Base-by-base conservation (phyloP, 1,284 basidiomycete genomes). In the Gymnopus androsaceus region DNA sequence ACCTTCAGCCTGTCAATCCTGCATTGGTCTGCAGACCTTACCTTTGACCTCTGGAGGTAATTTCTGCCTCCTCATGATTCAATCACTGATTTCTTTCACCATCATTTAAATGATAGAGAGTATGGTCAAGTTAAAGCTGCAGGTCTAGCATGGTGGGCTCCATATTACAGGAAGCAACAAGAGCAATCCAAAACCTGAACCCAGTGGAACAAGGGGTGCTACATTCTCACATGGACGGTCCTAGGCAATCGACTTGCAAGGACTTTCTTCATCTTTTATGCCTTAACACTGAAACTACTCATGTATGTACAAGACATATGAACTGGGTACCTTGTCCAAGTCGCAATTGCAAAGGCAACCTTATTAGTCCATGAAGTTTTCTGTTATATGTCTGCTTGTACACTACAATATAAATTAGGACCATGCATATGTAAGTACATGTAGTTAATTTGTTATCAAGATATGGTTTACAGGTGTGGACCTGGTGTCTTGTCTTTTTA, bases 141-240 rank as follows among this genome's bases (percentile, higher is more conserved):
- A 28, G 23, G 15, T 21, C 17, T n/a, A 37, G 48, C 34, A 38
- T 36, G 48, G 48, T n/a, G 23, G 27, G 34, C 45, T 42, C 44
- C 25, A 27, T 27, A 50, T 54, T 44, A 64, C 69, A 96, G 94
- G 96, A 99, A 78, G 94, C 94, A 37, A 88, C 90, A 31, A 80
- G 95, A 42, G 95, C 94, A 1, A 92, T 96, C 57, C 87, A 95
- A 61, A 90, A 89, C 34, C 81, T 99, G 28, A 97, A 98, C 67
- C 92, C 94, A 1, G 78, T 98, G 7, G 96, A 99, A 69, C 83
- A 94, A 25, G 88, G 90, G 14, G 87, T 97, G 1, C 87, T 98
- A n/a, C 54, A 80, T 86, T 15, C 75, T 98, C 14, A 96, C 96
- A 0, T 83, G 90, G 19, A 80, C 87, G 15, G 88, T 99, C 48